These are phyloP conservation scores for Polychytrium aggregatum DNA, from an alignment of 192 early-diverging fungal genomes.

Conservation along the genomic window DNA sequence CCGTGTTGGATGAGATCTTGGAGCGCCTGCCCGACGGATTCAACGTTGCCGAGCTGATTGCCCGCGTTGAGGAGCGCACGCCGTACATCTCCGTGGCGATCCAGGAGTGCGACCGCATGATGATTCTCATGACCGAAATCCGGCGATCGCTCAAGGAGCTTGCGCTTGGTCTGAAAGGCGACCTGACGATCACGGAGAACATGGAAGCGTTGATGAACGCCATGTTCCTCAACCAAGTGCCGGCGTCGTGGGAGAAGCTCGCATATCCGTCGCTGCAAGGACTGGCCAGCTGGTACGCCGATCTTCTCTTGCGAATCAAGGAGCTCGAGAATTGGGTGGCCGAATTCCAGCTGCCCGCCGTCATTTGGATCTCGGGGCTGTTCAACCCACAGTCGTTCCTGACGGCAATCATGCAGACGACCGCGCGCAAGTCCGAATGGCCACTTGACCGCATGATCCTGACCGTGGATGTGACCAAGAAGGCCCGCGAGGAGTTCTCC, in stretches of 20 bases:
- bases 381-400: conserved; percentile 64
- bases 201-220: conserved; percentile 56
- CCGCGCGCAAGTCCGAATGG: conserved; percentile 55
- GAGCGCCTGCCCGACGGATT: conserved; percentile 42
- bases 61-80: conserved; percentile 50
- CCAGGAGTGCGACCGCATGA: conserved; percentile 55
- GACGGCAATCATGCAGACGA: conserved; percentile 60
- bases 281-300: conserved; percentile 44
- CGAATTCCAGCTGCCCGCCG: conserved; percentile 49
- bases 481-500: conserved; percentile 47
- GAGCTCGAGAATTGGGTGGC: conserved; percentile 54
- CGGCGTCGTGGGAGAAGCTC: conserved; percentile 49
- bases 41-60: conserved; percentile 51
- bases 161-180: conserved; percentile 51
- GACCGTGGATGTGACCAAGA: conserved; percentile 54
- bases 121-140: conserved; percentile 47
- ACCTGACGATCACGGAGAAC: conserved; percentile 51
- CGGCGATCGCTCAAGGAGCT: conserved; percentile 47
- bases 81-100: conserved; percentile 56
- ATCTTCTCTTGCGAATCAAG: conserved; percentile 50
- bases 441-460: conserved; percentile 53
- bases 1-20: conserved; percentile 47
- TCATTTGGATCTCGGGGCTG: conserved; percentile 48
- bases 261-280: conserved; percentile 50
- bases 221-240: conserved; percentile 46